These are phyloP conservation scores for Pseudogymnoascus sp. DNA, from an alignment of 2,329 filamentous ascomycete genomes.

Conservation along the genomic window DNA sequence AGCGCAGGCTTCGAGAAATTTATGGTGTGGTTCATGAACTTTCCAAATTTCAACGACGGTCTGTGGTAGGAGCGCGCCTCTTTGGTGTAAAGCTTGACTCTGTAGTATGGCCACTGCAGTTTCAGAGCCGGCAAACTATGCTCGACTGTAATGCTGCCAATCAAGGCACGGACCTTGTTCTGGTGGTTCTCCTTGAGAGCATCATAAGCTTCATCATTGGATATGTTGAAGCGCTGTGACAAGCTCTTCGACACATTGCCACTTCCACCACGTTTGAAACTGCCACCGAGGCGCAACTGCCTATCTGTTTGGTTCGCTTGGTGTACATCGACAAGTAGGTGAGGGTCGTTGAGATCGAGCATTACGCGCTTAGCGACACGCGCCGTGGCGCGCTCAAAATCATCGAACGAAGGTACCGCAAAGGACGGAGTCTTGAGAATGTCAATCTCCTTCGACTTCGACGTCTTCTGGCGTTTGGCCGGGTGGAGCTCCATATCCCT, in stretches of 20 bases:
- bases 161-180: constrained; percentile 85
- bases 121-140: constrained; percentile 88
- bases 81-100: constrained; percentile 65
- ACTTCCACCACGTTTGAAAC: constrained; percentile 57
- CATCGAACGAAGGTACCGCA: constrained; percentile 64
- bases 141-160: constrained; percentile 87
- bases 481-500: constrained; percentile 43
- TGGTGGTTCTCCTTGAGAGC: constrained; percentile 93
- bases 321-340: constrained; percentile 72
- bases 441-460: constrained; percentile 41
- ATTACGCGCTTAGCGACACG: constrained; percentile 69
- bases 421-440: constrained; percentile 51
- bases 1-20: constrained; percentile 63
- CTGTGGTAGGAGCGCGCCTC: constrained; percentile 78
- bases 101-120: constrained; percentile 93
- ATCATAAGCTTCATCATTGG: constrained; percentile 93
- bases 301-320: constrained; percentile 56
- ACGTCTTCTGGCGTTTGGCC: constrained; percentile 58
- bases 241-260: constrained; percentile 65
- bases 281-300: constrained; percentile 38
- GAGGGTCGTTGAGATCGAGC: constrained; percentile 80
- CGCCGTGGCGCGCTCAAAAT: constrained; percentile 66
- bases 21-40: constrained; percentile 56
- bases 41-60: constrained; percentile 65
- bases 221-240: constrained; percentile 81